These are phyloP conservation scores for Farysia itapuensis DNA, from an alignment of 1,284 basidiomycete species.

Conservation along the genomic window DNA sequence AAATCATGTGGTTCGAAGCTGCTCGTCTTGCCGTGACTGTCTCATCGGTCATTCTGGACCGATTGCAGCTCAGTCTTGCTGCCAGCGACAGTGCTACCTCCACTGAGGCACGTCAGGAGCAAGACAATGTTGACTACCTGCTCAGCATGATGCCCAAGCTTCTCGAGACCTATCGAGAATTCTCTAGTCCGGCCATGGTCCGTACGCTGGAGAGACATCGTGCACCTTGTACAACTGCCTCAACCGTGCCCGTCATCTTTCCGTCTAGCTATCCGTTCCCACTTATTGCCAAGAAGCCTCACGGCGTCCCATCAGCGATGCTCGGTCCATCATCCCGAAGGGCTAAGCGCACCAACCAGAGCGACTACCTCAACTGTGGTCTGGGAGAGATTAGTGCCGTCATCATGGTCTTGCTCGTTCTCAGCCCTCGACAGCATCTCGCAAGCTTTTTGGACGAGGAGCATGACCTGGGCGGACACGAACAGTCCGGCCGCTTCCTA, in stretches of 20 bases:
- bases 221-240: slow-evolving; percentile 66
- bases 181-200: slow-evolving; percentile 70
- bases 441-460: slow-evolving; percentile 69
- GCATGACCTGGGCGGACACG: slow-evolving; percentile 46
- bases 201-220: slow-evolving; percentile 73
- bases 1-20: slow-evolving; percentile 87
- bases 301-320: slow-evolving; percentile 53
- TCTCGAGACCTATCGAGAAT: slow-evolving; percentile 83
- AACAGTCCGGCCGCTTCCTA: slow-evolving; percentile 69
- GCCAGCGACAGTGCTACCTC: slow-evolving; percentile 1
- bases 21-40: slow-evolving; percentile 68
- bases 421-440: slow-evolving; percentile 76
- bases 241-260: slow-evolving; percentile 77
- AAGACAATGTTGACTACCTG: slow-evolving; percentile 88
- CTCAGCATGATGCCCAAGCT: slow-evolving; percentile 82
- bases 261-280: slow-evolving; percentile 92
- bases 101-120: slow-evolving; percentile 67
- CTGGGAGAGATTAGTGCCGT: slow-evolving; percentile 85
- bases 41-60: slow-evolving; percentile 82
- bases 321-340: slow-evolving; percentile 38
- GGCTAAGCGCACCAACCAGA: slow-evolving; percentile 19
- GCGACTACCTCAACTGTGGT: slow-evolving; percentile 70
- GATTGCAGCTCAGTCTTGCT: slow-evolving; percentile 66
- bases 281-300: slow-evolving; percentile 71
- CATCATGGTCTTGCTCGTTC: slow-evolving; percentile 77